Base-by-base conservation (phyloP, 306 rosid genomes). In the Ochetophila trinervis region DNA sequence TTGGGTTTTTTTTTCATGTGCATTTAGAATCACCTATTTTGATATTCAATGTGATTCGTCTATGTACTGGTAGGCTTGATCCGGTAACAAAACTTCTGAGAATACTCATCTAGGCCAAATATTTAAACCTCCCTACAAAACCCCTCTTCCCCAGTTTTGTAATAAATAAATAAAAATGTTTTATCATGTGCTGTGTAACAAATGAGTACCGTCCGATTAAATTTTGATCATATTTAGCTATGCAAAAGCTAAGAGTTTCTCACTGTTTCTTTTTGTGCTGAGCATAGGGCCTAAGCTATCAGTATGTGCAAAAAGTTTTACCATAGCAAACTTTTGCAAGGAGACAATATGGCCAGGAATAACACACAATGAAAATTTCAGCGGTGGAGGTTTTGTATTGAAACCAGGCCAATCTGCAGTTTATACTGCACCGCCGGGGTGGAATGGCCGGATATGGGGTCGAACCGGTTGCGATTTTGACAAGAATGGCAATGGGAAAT, bases 401-500 rank as follows among this genome's bases (percentile, higher is more conserved):
- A 77, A 82, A 51, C 72, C 79, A 32, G 76, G 87, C 9, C 72
- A 82, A 40, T 82, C 87, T 24, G 60, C 75, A 14, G 73, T 77
- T 5, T 82, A 76, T 52, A 76, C 77, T 0, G 81, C 85, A 36
- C 76, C 90, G 6, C 27, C 66, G 1, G 53, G 62, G 32, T 85
- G 90, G 87, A 67, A 60, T 5, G 95, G 95, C 11, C 72, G 89
- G 21, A 88, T 85, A 62, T 85, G 89, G 91, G 84, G 65, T 2
- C 53, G 87, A 61, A 88, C 89, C 0, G 86, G 91, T 49, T 88
- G 89, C 74, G 53, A 75, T 65, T 88, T 86, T 5, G 83, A 84
- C 79, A 73, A 63, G 48, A 65, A 70, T 13, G 89, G 91, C 11
- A 66, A 57, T 16, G 89, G 87, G 0, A 82, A 51, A 16, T 88